Evolutionary conservation across 306 rosid species (phyloP).

Genomic region (Canavalia ensiformis): DNA sequence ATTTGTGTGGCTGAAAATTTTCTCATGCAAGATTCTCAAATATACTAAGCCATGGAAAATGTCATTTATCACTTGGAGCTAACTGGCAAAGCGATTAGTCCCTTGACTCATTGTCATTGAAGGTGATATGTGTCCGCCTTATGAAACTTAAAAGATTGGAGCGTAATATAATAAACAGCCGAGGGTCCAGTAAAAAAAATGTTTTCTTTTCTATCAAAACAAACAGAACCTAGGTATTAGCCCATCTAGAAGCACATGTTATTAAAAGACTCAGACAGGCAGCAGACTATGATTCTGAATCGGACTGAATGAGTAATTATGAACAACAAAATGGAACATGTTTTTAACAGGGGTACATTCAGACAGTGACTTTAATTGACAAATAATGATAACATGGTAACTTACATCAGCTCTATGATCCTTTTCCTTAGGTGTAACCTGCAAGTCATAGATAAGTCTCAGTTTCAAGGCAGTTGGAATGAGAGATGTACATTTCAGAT

Average conservation of each 20-base stretch:
- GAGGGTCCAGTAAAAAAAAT: background rate
- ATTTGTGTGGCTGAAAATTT: conserved; percentile 1
- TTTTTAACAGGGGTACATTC: conserved; percentile 3
- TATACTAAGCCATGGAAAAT: background rate
- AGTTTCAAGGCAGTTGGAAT: conserved; percentile 42
- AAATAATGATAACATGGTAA: conserved; percentile 25
- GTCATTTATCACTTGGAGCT: conserved; percentile 4
- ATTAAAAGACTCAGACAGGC: background rate
- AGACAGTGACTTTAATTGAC: conserved; percentile 29
- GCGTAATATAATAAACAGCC: background rate
- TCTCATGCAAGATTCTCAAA: conserved; percentile 14
- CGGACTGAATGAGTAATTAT: background rate
- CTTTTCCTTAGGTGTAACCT: conserved; percentile 61
- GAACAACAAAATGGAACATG: background rate
- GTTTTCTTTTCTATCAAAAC: background rate
- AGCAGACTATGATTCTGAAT: conserved; percentile 8
- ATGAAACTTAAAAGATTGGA: background rate
- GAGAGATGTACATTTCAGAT: conserved; percentile 18
- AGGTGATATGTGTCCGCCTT: background rate
- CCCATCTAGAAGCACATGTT: conserved; percentile 19
- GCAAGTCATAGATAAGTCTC: conserved; percentile 47
- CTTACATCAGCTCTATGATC: conserved; percentile 84
- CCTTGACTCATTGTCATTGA: conserved; percentile 31
- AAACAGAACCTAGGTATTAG: background rate
- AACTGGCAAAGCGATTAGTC: conserved; percentile 34